Evolutionary conservation across 2,329 filamentous ascomycete genomes (phyloP).

Genomic region (Aspergillus proliferans): DNA sequence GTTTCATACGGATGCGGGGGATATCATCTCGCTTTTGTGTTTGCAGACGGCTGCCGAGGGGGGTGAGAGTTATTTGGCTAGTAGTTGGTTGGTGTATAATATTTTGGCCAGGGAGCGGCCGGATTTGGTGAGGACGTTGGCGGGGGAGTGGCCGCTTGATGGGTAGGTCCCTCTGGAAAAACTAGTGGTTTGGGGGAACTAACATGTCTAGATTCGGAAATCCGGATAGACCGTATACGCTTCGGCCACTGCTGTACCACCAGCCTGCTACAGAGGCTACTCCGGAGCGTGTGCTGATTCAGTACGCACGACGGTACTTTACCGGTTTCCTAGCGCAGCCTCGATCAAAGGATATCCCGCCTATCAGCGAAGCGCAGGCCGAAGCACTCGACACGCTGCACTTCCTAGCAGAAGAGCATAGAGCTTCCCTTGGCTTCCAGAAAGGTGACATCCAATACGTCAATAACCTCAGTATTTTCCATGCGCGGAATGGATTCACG

Average conservation of each 20-base stretch:
- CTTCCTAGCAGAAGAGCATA: conserved; percentile 38
- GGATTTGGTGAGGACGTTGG: conserved; percentile 47
- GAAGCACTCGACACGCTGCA: conserved; percentile 46
- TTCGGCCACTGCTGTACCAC: conserved; percentile 40
- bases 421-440: conserved; percentile 34
- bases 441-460: conserved; percentile 44
- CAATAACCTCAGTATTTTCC: conserved; percentile 45
- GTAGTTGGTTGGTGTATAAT: conserved; percentile 49
- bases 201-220: conserved; percentile 45
- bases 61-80: conserved; percentile 48
- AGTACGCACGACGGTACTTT: conserved; percentile 53
- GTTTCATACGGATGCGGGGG: conserved; percentile 52
- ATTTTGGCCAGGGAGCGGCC: conserved; percentile 47
- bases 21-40: conserved; percentile 47
- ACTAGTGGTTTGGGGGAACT: neutral
- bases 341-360: conserved; percentile 34
- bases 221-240: conserved; percentile 38
- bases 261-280: conserved; percentile 41
- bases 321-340: conserved; percentile 40
- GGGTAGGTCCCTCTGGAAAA: conserved; percentile 25
- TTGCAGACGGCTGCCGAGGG: conserved; percentile 42
- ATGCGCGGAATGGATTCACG: conserved; percentile 40
- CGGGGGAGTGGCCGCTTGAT: conserved; percentile 44
- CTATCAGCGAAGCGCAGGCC: conserved; percentile 44
- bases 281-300: conserved; percentile 50